Evolutionary conservation across 83 land plant species (phyloP).

Genomic region (Picea abies): DNA sequence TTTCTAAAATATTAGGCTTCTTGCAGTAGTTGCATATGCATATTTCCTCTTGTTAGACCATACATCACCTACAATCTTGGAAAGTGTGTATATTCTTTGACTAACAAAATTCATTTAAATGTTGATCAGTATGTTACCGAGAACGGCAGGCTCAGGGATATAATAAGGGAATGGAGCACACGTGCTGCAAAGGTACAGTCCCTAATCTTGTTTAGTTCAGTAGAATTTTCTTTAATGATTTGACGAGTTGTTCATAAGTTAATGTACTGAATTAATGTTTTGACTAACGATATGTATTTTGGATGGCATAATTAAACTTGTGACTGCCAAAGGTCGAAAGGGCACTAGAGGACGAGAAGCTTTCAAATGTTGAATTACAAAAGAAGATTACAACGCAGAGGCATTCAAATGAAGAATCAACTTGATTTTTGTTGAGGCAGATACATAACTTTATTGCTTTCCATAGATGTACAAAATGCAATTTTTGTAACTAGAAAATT

Average conservation of each 20-base stretch:
- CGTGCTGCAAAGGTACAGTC: conserved; percentile 85
- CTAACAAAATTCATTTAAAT: neutral
- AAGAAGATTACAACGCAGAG: conserved; percentile 48
- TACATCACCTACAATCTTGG: neutral
- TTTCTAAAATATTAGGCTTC: neutral
- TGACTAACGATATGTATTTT: neutral
- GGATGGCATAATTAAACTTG: neutral
- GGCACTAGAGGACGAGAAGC: conserved; percentile 80
- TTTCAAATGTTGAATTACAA: conserved; percentile 73
- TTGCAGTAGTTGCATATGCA: neutral
- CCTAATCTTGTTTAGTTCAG: neutral
- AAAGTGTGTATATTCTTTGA: neutral
- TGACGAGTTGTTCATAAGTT: neutral
- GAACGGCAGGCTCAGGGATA: conserved; percentile 89
- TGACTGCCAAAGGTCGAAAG: conserved; percentile 69
- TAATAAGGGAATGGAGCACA: conserved; percentile 93
- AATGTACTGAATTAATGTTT: too few relatives aligned
- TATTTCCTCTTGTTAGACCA: neutral
- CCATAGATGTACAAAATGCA: neutral
- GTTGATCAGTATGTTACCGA: conserved; percentile 80
- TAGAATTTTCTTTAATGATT: neutral
- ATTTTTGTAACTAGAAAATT: neutral
- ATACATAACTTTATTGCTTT: neutral
- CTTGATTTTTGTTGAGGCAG: neutral
- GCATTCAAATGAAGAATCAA: conserved; percentile 17